phyloP scores from a whole-genome alignment of 2,329 filamentous ascomycete genomes.

The Cryoendolithus antarcticus region DNA sequence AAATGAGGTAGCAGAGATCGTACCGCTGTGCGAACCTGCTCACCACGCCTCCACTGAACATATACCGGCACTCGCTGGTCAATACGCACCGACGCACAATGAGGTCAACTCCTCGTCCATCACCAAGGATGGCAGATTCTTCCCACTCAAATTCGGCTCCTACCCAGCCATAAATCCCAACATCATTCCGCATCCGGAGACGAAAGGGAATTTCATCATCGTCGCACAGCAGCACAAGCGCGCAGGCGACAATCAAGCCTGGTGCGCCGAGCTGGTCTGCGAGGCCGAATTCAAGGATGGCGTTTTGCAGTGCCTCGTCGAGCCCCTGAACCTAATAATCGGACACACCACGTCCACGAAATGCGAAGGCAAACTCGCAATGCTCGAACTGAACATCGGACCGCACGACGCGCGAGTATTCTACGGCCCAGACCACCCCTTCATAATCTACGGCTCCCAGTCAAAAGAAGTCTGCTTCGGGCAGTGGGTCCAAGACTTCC shows the following conservation, averaged over 20 bases:
- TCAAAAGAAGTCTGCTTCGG: conserved; percentile 44
- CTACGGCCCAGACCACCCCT: conserved; percentile 39
- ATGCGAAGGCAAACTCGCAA: conserved; percentile 26
- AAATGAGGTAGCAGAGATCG: no score
- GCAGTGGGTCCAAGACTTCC: conserved; percentile 44
- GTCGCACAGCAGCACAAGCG: conserved; percentile 35
- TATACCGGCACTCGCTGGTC: no score
- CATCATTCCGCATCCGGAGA: conserved; percentile 43
- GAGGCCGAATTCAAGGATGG: conserved; percentile 35
- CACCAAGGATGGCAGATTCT: conserved; percentile 36
- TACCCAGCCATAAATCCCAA: conserved; percentile 40
- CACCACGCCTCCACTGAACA: no score
- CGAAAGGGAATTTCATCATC: conserved; percentile 38
- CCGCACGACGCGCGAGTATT: conserved; percentile 49
- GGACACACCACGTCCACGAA: conserved; percentile 29
- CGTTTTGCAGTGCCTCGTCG: conserved; percentile 30
- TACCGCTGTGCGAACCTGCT: no score
- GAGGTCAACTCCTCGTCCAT: conserved; percentile 30
- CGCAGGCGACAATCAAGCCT: conserved; percentile 12
- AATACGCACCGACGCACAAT: no score
- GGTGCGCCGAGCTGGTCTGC: conserved; percentile 38
- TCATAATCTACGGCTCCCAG: conserved; percentile 44
- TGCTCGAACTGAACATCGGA: conserved; percentile 35
- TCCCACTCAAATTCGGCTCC: conserved; percentile 36
- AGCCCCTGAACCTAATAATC: conserved; percentile 34